Conservation (phyloP, 2,329 filamentous ascomycete genomes). For the Penicillium brasilianum region DNA sequence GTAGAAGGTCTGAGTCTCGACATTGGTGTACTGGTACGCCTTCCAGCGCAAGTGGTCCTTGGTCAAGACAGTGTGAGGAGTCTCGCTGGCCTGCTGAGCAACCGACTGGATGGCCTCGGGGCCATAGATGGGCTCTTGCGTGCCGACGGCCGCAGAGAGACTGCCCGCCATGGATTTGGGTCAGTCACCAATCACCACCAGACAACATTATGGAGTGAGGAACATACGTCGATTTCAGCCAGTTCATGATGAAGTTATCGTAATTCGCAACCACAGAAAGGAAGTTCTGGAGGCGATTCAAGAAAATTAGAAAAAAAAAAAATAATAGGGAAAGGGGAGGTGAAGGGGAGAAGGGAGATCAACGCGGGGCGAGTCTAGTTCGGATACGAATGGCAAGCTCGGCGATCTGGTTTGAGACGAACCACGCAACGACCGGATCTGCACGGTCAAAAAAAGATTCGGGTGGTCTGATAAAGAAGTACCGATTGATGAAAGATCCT, state of each 20-base stretch:
- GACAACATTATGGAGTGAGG: slow-evolving; percentile 12
- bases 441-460: background rate
- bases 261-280: slow-evolving; percentile 4
- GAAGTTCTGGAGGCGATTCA: slow-evolving; percentile 11
- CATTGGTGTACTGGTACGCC: slow-evolving; percentile 79
- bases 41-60: slow-evolving; percentile 83
- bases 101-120: slow-evolving; percentile 85
- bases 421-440: slow-evolving; percentile 8
- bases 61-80: slow-evolving; percentile 78
- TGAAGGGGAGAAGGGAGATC: slow-evolving; percentile 36
- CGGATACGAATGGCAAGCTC: slow-evolving; percentile 30
- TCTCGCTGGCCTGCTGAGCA: slow-evolving; percentile 75
- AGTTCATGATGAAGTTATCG: slow-evolving; percentile 76
- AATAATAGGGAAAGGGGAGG: slow-evolving; percentile 29
- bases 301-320: slow-evolving; percentile 16
- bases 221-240: slow-evolving; percentile 87
- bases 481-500: background rate
- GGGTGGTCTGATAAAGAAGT: background rate
- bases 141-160: slow-evolving; percentile 82
- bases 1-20: slow-evolving; percentile 97
- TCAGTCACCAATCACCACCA: slow-evolving; percentile 23
- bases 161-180: slow-evolving; percentile 59
- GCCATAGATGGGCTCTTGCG: slow-evolving; percentile 94
- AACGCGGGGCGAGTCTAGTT: slow-evolving; percentile 41
- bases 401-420: background rate